phyloP scores from a whole-genome alignment of 768 basidiomycete genomes.

The Boletellus sp. region DNA sequence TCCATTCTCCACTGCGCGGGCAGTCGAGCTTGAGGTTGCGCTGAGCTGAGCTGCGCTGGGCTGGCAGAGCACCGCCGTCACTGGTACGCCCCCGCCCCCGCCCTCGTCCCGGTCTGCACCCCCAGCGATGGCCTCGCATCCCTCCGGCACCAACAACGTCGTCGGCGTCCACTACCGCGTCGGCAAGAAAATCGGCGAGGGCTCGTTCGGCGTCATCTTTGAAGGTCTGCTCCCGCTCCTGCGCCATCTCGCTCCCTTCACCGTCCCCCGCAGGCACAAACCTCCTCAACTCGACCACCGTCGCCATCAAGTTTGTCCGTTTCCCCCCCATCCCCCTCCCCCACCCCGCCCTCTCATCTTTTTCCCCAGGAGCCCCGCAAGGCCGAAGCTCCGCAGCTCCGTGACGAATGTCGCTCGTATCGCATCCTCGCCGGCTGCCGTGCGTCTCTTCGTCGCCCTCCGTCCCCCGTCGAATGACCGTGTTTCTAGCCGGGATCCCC shows the following conservation, averaged over 20 bases:
- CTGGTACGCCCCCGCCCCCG: neutral
- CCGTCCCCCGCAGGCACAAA: constrained; percentile 72
- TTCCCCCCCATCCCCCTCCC: neutral
- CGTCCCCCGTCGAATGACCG: constrained; percentile 13
- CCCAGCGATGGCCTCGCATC: constrained; percentile 49
- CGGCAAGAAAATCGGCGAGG: constrained; percentile 99
- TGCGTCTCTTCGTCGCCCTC: constrained; percentile 42
- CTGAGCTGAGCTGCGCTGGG: no score
- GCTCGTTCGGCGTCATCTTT: constrained; percentile 95
- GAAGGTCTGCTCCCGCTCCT: constrained; percentile 51
- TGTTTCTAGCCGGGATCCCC: constrained; percentile 80
- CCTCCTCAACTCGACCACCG: constrained; percentile 95
- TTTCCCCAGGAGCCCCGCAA: constrained; percentile 73
- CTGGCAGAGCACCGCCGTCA: constrained; percentile 30
- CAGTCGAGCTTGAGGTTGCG: no score
- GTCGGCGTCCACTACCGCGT: constrained; percentile 98
- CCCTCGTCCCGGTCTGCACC: constrained; percentile 16
- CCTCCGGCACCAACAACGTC: constrained; percentile 66
- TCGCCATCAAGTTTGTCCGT: constrained; percentile 99
- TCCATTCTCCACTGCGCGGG: no score
- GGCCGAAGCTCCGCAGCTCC: constrained; percentile 95
- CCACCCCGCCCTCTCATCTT: constrained; percentile 7
- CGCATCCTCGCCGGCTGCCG: constrained; percentile 87
- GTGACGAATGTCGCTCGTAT: constrained; percentile 98
- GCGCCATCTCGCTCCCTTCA: neutral